phyloP scores from a whole-genome alignment of 768 basidiomycete genomes.

The Tephrocybe rancida region DNA sequence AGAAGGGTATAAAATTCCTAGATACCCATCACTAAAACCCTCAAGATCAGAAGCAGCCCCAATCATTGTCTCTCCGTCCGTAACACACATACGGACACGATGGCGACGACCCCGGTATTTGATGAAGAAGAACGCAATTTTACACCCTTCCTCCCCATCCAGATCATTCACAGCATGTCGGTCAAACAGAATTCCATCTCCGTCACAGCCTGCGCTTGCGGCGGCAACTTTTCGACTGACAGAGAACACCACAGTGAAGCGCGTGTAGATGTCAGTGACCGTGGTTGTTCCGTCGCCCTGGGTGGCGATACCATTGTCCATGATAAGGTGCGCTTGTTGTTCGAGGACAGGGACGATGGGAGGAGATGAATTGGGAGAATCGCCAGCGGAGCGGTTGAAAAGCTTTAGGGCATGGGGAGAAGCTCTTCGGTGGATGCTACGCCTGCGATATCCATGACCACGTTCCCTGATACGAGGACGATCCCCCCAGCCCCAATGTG shows the following conservation, averaged over 20 bases:
- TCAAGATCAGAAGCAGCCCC: background rate
- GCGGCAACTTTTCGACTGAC: background rate
- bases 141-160: background rate
- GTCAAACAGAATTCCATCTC: background rate
- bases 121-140: background rate
- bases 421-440: background rate
- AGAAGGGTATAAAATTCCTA: background rate
- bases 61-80: background rate
- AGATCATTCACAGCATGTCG: background rate
- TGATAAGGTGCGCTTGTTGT: background rate
- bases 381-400: background rate
- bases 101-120: background rate
- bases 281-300: background rate
- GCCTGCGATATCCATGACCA: constrained; percentile 2
- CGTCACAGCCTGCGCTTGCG: background rate
- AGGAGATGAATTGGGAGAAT: background rate
- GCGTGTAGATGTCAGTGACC: background rate
- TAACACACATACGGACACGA: background rate
- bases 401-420: background rate
- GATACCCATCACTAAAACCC: background rate
- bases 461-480: background rate
- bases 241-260: background rate
- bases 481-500: background rate
- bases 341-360: background rate
- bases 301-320: background rate